Conservation (phyloP, 305 asterid species). For the Plantago coronopus region DNA sequence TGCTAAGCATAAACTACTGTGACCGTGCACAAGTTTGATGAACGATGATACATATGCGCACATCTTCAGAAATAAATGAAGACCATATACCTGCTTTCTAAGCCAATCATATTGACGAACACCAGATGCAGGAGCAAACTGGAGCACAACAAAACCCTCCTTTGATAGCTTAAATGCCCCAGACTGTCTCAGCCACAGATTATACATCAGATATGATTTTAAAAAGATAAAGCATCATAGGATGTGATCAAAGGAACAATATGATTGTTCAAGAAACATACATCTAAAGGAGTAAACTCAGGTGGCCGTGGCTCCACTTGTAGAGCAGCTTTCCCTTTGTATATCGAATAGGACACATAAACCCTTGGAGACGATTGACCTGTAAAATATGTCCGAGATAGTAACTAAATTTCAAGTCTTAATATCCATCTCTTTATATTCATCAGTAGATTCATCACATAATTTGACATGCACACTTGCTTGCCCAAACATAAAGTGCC, state of each 20-base stretch:
- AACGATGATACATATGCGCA: background rate
- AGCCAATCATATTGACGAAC: constrained; percentile 96
- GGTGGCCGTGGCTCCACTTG: constrained; percentile 73
- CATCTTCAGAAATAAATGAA: constrained; percentile 3
- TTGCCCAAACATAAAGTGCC: too few relatives aligned
- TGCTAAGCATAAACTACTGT: background rate
- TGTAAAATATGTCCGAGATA: constrained; percentile 13
- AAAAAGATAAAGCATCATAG: constrained; percentile 8
- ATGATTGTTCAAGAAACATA: constrained; percentile 30
- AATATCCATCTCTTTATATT: too few relatives aligned
- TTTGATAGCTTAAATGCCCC: constrained; percentile 81
- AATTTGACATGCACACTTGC: too few relatives aligned
- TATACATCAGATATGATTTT: background rate
- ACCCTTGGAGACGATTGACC: constrained; percentile 62
- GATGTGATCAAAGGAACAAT: background rate
- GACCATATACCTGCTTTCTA: constrained; percentile 66
- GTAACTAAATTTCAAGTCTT: background rate
- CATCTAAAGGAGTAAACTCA: constrained; percentile 74
- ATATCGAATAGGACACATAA: constrained; percentile 74
- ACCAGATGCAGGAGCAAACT: constrained; percentile 87
- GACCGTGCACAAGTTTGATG: background rate
- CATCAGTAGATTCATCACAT: too few relatives aligned
- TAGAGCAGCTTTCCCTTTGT: constrained; percentile 93
- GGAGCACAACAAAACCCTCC: constrained; percentile 79
- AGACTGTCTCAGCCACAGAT: constrained; percentile 48